Evolutionary conservation across 2,329 filamentous ascomycete species (phyloP).

Genomic region (Fusarium praegraminearum): DNA sequence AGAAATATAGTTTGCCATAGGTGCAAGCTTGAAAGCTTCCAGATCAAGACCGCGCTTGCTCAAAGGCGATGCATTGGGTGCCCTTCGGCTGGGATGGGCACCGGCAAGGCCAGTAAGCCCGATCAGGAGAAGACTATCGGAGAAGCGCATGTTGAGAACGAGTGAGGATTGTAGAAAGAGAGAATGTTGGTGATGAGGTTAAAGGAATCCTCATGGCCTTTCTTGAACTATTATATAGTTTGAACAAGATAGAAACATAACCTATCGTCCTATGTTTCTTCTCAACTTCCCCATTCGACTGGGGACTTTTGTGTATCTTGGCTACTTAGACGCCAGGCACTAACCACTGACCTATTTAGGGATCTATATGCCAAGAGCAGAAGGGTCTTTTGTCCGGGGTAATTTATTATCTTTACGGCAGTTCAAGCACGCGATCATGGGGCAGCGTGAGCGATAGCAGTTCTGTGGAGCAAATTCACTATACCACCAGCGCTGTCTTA

Average conservation of each 20-base stretch:
- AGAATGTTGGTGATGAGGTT: neutral
- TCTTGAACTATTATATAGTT: slow-evolving; percentile 15
- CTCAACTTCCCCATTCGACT: slow-evolving; percentile 20
- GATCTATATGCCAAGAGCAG: neutral
- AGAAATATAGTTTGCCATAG: slow-evolving; percentile 48
- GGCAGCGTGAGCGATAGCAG: neutral
- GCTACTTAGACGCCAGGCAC: neutral
- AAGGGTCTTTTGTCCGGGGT: slow-evolving; percentile 27
- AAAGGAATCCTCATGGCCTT: neutral
- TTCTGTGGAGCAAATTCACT: neutral
- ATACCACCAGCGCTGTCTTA: neutral
- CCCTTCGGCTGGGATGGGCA: slow-evolving; percentile 50
- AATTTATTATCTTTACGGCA: neutral
- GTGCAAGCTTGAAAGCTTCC: slow-evolving; percentile 50
- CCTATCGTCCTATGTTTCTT: neutral
- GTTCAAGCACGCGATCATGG: slow-evolving; percentile 1
- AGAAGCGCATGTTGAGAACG: slow-evolving; percentile 47
- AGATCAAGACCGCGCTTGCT: slow-evolving; percentile 51
- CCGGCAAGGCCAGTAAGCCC: slow-evolving; percentile 52
- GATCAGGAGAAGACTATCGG: slow-evolving; percentile 47
- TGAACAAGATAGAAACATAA: neutral
- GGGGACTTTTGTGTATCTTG: slow-evolving; percentile 33
- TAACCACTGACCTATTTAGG: slow-evolving; percentile 8
- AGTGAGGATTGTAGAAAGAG: neutral
- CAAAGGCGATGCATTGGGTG: slow-evolving; percentile 42